Conservation (phyloP, 164 flowering plant species). For the Stephania japonica region DNA sequence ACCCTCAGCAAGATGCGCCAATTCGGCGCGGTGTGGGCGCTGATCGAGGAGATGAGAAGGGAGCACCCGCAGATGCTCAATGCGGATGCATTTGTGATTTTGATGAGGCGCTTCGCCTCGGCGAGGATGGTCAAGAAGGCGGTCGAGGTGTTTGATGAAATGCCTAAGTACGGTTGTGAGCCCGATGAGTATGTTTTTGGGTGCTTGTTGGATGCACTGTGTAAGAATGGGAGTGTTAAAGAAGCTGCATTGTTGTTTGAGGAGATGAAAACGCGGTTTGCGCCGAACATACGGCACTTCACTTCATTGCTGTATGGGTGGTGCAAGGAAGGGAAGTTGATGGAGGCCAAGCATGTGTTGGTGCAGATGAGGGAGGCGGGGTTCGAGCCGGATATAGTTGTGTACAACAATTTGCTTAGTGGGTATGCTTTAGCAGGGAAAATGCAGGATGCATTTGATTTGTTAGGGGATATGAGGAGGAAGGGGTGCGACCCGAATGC, state of each 20-base stretch:
- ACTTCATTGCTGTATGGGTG: slow-evolving; percentile 83
- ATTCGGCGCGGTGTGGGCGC: slow-evolving; percentile 88
- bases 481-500: slow-evolving; percentile 74
- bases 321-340: slow-evolving; percentile 82
- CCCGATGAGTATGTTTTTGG: slow-evolving; percentile 85
- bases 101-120: slow-evolving; percentile 86
- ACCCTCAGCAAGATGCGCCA: slow-evolving; percentile 75
- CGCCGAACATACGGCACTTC: slow-evolving; percentile 62
- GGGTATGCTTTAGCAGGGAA: slow-evolving; percentile 69
- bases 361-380: slow-evolving; percentile 78
- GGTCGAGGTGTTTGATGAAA: slow-evolving; percentile 76
- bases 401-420: slow-evolving; percentile 62
- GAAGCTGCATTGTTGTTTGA: slow-evolving; percentile 83
- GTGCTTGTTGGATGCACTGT: slow-evolving; percentile 84
- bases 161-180: slow-evolving; percentile 86
- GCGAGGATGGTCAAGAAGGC: slow-evolving; percentile 82
- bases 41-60: slow-evolving; percentile 77
- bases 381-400: slow-evolving; percentile 78
- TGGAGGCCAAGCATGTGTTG: slow-evolving; percentile 75
- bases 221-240: slow-evolving; percentile 80
- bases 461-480: slow-evolving; percentile 66
- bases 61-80: slow-evolving; percentile 54
- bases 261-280: slow-evolving; percentile 64
- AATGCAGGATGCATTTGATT: slow-evolving; percentile 68
- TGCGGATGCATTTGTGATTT: slow-evolving; percentile 57